Conservation (phyloP, 805 yeast species). For the Candida fluviatilis region DNA sequence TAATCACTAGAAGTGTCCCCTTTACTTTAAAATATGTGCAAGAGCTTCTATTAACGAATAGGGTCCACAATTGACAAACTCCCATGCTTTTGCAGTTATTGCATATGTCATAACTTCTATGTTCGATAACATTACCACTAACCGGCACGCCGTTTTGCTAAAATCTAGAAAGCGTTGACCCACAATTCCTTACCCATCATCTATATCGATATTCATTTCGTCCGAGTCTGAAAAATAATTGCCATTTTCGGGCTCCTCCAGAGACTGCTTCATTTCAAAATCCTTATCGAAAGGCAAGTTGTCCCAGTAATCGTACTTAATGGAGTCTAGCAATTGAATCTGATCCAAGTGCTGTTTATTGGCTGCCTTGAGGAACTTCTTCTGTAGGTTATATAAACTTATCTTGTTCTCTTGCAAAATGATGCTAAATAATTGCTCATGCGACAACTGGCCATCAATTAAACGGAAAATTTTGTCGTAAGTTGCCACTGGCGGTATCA, state of each 20-base stretch:
- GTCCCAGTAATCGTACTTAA: conserved; percentile 37
- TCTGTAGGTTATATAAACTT: conserved; percentile 15
- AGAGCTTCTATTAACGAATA: no score
- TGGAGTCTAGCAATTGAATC: conserved; percentile 14
- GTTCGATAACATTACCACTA: no score
- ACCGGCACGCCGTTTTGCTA: no score
- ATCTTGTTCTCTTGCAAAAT: conserved; percentile 23
- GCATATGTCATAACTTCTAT: no score
- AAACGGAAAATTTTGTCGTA: conserved; percentile 23
- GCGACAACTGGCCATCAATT: conserved; percentile 16
- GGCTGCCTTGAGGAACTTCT: conserved; percentile 4
- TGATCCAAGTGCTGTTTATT: conserved; percentile 7
- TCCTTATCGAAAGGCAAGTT: conserved; percentile 22
- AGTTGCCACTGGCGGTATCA: conserved; percentile 14
- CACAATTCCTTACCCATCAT: conserved; percentile 4
- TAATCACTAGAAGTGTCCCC: no score
- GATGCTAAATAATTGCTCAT: conserved; percentile 20
- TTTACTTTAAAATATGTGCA: no score
- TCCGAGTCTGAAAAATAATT: not conserved
- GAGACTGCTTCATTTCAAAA: conserved; percentile 21
- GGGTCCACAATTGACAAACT: no score
- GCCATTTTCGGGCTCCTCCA: not conserved
- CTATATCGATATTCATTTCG: not conserved
- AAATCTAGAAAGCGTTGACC: not conserved
- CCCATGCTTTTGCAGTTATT: no score